These are phyloP conservation scores for Paragyromitra xinjiangensis DNA, from an alignment of 495 filamentous ascomycete species.

Conservation along the genomic window DNA sequence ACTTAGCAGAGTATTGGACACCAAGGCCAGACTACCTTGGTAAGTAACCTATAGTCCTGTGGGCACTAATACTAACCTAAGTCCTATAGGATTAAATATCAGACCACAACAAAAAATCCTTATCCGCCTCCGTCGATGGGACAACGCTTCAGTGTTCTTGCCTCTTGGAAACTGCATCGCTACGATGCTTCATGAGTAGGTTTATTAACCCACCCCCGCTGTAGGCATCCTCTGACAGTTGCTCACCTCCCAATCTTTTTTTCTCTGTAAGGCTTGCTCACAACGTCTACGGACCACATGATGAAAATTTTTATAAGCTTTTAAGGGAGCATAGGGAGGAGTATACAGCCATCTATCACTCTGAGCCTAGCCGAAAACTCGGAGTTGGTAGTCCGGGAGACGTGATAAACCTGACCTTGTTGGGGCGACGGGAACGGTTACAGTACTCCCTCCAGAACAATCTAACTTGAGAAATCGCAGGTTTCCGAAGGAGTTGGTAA, in stretches of 20 bases:
- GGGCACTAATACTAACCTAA: neutral
- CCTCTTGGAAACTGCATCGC: neutral
- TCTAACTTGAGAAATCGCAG: neutral
- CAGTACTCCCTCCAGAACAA: neutral
- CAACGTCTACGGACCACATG: neutral
- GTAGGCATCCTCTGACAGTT: neutral
- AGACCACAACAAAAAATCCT: neutral
- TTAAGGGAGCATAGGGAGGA: neutral
- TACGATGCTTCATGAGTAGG: slow-evolving; percentile 1
- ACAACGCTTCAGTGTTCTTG: neutral
- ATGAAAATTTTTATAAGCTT: neutral
- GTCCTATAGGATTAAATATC: neutral
- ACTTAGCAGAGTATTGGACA: neutral
- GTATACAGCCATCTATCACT: neutral
- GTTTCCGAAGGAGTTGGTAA: neutral
- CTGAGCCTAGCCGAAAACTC: neutral
- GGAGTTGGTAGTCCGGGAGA: neutral
- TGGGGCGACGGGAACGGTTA: neutral
- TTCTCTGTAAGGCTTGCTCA: neutral
- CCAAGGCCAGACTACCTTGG: neutral
- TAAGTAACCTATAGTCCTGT: neutral
- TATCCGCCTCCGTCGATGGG: neutral
- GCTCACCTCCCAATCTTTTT: neutral
- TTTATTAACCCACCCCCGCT: neutral
- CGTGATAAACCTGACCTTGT: neutral